A percentile compares a stretch with the other conserved stretches of the same genome.
phyloP scores from a whole-genome alignment of 192 early-diverging fungal species.

The Chytriomyces sp. region DNA sequence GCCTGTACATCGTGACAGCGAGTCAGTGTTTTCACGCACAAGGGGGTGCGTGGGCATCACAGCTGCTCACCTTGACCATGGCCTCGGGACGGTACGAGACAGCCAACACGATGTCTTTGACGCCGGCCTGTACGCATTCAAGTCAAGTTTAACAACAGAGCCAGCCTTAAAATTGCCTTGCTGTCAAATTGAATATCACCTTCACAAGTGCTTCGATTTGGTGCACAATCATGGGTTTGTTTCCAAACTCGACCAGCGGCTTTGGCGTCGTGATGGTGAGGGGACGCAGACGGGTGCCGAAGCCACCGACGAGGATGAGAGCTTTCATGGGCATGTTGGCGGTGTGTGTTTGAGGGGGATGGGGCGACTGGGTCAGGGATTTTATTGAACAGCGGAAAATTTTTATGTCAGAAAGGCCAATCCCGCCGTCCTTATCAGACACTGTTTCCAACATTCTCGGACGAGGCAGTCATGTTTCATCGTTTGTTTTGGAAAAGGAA shows the following conservation, averaged over 20 bases:
- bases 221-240: slow-evolving; percentile 98
- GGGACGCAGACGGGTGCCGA: slow-evolving; percentile 96
- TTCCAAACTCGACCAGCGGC: slow-evolving; percentile 98
- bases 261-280: slow-evolving; percentile 97
- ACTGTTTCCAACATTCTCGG: slow-evolving; percentile 66
- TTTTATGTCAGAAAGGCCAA: neutral
- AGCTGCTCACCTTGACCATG: slow-evolving; percentile 71
- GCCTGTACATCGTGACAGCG: slow-evolving; percentile 38
- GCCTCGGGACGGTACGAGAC: slow-evolving; percentile 99
- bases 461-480: neutral
- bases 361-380: too few relatives aligned
- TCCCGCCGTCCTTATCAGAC: neutral
- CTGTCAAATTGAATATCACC: slow-evolving; percentile 58
- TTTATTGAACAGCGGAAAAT: neutral
- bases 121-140: slow-evolving; percentile 77
- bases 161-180: neutral
- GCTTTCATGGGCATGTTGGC: slow-evolving; percentile 56
- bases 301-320: slow-evolving; percentile 75
- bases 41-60: too few relatives aligned
- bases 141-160: neutral
- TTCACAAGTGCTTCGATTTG: slow-evolving; percentile 96
- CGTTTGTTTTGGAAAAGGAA: neutral
- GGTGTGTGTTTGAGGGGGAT: neutral
- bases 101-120: slow-evolving; percentile 95
- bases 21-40: too few relatives aligned